A percentile compares a stretch with the other conserved stretches of the same genome.
Evolutionary conservation across 1,284 basidiomycete genomes (phyloP).

Genomic region (Agroathelia rolfsii): DNA sequence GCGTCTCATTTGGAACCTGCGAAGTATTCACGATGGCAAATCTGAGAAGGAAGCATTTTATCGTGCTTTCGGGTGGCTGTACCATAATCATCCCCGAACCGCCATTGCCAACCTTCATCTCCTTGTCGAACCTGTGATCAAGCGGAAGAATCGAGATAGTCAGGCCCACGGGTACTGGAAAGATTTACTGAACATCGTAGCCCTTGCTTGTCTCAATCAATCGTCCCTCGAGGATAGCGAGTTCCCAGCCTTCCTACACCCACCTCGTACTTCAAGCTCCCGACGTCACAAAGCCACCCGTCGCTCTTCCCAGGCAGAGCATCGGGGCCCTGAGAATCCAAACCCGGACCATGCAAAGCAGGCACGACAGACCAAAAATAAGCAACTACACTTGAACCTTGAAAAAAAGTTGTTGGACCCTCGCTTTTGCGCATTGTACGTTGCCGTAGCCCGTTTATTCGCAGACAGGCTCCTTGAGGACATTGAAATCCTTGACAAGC

Average conservation of each 20-base stretch:
- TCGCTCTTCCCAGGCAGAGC: no score
- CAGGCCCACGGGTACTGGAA: slow-evolving; percentile 58
- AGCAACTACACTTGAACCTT: slow-evolving; percentile 27
- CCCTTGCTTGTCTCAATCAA: slow-evolving; percentile 39
- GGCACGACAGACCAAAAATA: slow-evolving; percentile 18
- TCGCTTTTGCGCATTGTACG: slow-evolving; percentile 50
- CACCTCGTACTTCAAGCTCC: no score
- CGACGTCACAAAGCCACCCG: no score
- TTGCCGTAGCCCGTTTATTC: slow-evolving; percentile 53
- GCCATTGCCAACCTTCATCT: slow-evolving; percentile 45
- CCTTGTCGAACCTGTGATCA: slow-evolving; percentile 41
- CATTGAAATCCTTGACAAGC: slow-evolving; percentile 24
- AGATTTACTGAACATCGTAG: slow-evolving; percentile 54
- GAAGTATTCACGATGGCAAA: slow-evolving; percentile 57
- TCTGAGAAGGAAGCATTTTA: slow-evolving; percentile 46
- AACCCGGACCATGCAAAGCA: slow-evolving; percentile 14
- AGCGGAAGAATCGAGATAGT: slow-evolving; percentile 17
- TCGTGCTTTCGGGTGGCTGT: slow-evolving; percentile 53
- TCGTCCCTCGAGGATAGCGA: slow-evolving; percentile 23
- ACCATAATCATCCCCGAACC: slow-evolving; percentile 52
- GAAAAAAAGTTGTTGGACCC: slow-evolving; percentile 32
- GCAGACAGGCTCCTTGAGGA: slow-evolving; percentile 41
- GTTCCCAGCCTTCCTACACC: no score
- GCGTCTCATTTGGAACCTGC: slow-evolving; percentile 48
- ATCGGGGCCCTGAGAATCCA: slow-evolving; percentile 10